Conservation (phyloP, 2,329 filamentous ascomycete species). For the Colletotrichum higginsianum region DNA sequence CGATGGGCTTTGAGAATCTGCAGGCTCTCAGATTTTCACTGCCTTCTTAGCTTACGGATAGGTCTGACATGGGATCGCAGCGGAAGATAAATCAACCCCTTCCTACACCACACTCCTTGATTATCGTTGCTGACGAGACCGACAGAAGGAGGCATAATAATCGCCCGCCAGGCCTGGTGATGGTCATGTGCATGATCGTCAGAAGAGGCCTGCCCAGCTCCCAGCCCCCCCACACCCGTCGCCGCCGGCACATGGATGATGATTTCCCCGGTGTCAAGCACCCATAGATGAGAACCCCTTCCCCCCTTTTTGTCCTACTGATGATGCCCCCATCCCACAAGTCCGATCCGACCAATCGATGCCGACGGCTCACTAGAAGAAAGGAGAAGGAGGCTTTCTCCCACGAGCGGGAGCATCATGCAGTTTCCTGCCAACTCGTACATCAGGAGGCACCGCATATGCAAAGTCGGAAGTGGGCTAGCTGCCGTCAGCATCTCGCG, state of each 20-base stretch:
- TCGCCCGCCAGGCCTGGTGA: not conserved
- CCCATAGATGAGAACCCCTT: not conserved
- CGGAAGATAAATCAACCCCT: not conserved
- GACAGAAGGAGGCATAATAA: not conserved
- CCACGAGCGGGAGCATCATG: not conserved
- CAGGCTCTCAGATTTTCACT: not conserved
- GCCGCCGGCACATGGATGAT: not conserved
- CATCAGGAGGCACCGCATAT: not conserved
- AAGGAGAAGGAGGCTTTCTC: not conserved
- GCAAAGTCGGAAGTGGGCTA: not conserved
- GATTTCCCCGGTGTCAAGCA: not conserved
- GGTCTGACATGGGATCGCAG: not conserved
- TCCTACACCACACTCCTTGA: not conserved
- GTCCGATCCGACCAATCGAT: constrained; percentile 2
- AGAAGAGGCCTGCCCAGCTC: too few species aligned
- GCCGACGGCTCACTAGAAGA: not conserved
- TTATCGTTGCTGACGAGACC: not conserved
- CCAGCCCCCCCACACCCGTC: not conserved
- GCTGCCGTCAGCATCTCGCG: not conserved
- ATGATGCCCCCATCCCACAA: not conserved
- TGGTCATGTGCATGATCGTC: not conserved
- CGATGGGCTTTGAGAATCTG: not conserved
- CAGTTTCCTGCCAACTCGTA: too few species aligned
- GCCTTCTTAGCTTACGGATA: not conserved
- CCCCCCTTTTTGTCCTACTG: not conserved